Evolutionary conservation across 2,329 filamentous ascomycete species (phyloP).

Genomic region (Leptographium procerum): DNA sequence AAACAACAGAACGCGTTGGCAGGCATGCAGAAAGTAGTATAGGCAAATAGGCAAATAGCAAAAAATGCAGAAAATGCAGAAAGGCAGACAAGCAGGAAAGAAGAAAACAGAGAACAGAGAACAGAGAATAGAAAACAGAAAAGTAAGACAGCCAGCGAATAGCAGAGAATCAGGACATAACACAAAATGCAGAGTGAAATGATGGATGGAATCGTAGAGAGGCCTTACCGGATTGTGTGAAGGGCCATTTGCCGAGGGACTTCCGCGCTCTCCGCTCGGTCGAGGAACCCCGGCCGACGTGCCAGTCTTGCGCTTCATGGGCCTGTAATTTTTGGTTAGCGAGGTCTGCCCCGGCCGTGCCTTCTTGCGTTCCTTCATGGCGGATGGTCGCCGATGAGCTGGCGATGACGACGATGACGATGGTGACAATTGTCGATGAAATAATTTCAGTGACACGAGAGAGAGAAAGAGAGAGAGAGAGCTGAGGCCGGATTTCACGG

Average conservation of each 20-base stretch:
- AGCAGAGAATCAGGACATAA: too few species aligned
- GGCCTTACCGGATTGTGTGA: conserved; percentile 41
- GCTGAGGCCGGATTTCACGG: not conserved
- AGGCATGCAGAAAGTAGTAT: conserved; percentile 4
- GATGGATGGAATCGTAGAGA: not conserved
- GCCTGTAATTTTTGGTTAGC: conserved; percentile 35
- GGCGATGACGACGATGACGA: not conserved
- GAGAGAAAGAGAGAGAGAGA: not conserved
- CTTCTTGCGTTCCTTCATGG: not conserved
- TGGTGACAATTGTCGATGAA: too few species aligned
- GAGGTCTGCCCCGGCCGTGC: not conserved
- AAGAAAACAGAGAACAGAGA: conserved; percentile 7
- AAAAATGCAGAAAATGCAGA: not conserved
- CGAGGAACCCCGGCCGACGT: conserved; percentile 58
- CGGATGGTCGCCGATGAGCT: not conserved
- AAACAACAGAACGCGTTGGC: conserved; percentile 12
- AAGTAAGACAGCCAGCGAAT: conserved; percentile 2
- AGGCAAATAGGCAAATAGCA: not conserved
- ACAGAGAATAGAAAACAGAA: conserved; percentile 7
- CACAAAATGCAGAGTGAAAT: not conserved
- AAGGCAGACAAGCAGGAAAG: not conserved
- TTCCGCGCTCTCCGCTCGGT: conserved; percentile 51
- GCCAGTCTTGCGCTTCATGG: conserved; percentile 63
- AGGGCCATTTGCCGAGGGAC: conserved; percentile 47
- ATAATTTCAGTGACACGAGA: too few species aligned